Evolutionary conservation across 225 moss, liverwort and hornwort genomes (phyloP), one percentile per base, ranked within the genome.

Genomic region (Polytrichum formosum): DNA sequence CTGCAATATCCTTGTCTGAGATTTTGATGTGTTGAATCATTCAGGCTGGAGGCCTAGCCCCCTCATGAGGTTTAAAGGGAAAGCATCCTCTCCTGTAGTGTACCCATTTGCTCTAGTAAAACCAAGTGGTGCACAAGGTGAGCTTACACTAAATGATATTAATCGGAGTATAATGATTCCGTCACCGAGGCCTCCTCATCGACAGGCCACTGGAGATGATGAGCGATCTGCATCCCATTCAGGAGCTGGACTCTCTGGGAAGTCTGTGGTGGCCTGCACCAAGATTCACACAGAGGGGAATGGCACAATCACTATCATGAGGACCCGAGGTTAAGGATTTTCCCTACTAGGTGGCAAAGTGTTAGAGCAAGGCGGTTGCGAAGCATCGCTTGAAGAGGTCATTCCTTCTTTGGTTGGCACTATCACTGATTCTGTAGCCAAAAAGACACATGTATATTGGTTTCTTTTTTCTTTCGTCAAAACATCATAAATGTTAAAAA

Each of bases 61-160:
- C 2, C 83, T 87, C 31, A 87, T 78, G 20, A 74, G 87, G 72
- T 83, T 87, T 65, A 76, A 78, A 55, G 83, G 78, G 7, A 92
- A 90, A 73, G 67, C 86, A 22, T 80, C 77, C 5, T 90, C 92
- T 7, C 94, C 93, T 17, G 90, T 91, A 23, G 96, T 92, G 0
- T 96, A 96, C 70, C 96, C 96, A 20, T 96, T 96, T 60, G 90
- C 88, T 69, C 84, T 96, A 65, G 77, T 93, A 73, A 96, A 96
- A 83, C 96, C 96, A 0, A 90, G 90, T 53, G 86, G 91, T 74
- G 90, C 91, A 33, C 90, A 89, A 64, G 93, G 91, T n/a, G 96
- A 93, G 67, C 88, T 96, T 0, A 96, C 96, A 3, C 73, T 96
- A 1, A 83, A 85, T 19, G 95, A 96, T 61, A 96, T 96, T 28